These are phyloP conservation scores for Psilocybe sp. DNA, from an alignment of 768 basidiomycete genomes.

Conservation along the genomic window DNA sequence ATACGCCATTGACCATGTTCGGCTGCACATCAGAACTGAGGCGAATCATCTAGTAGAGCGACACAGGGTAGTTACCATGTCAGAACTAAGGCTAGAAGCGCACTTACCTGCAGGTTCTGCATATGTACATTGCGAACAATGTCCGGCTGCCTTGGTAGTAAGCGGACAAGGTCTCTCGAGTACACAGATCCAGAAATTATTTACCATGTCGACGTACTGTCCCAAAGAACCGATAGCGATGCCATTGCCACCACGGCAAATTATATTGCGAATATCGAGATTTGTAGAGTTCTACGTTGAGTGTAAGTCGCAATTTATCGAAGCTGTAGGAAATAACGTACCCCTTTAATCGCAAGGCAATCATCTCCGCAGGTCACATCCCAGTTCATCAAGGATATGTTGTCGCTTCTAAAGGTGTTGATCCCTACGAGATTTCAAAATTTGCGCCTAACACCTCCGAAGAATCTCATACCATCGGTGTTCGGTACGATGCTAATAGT, in stretches of 20 bases:
- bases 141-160: conserved; percentile 37
- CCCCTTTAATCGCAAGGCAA: conserved; percentile 63
- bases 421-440: conserved; percentile 40
- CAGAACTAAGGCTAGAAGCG: background rate
- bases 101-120: conserved; percentile 41
- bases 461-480: conserved; percentile 45
- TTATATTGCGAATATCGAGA: conserved; percentile 43
- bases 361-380: conserved; percentile 65
- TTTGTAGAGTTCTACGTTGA: conserved; percentile 50
- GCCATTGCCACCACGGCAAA: conserved; percentile 58
- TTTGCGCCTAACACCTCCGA: no score
- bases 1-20: conserved; percentile 52
- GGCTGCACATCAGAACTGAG: conserved; percentile 49
- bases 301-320: background rate
- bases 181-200: conserved; percentile 3
- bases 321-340: conserved; percentile 22
- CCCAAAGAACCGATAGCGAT: conserved; percentile 61
- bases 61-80: background rate
- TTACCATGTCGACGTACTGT: conserved; percentile 51
- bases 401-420: conserved; percentile 51
- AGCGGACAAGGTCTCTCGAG: background rate
- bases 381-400: conserved; percentile 49
- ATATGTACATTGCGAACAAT: conserved; percentile 50
- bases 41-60: conserved; percentile 36
- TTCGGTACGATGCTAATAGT: conserved; percentile 39